Conservation (phyloP, 1,139 yeast species). For the Candida dubliniensis region DNA sequence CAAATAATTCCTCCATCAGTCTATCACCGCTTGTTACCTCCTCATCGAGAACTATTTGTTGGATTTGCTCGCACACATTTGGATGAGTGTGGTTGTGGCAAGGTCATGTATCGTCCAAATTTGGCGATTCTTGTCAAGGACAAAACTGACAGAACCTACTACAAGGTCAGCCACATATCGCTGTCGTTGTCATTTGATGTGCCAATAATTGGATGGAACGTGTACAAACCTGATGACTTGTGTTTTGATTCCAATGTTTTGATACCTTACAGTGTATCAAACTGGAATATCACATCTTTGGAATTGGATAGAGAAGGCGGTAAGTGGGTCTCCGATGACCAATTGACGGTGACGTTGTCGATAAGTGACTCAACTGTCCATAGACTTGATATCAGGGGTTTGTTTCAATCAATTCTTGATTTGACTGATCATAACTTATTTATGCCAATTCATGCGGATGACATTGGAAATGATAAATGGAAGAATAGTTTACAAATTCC, state of each 20-base stretch:
- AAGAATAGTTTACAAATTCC: conserved; percentile 5
- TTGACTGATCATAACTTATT: conserved; percentile 16
- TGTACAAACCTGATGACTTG: conserved; percentile 21
- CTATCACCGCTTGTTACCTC: conserved; percentile 14
- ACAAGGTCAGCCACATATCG: conserved; percentile 29
- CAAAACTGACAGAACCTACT: conserved; percentile 12
- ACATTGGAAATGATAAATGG: too few species aligned
- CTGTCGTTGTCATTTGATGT: conserved; percentile 40
- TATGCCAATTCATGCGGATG: conserved; percentile 11
- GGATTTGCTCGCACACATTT: conserved; percentile 52
- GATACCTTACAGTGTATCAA: conserved; percentile 37
- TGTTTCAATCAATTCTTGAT: conserved; percentile 24
- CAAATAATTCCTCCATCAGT: conserved; percentile 12
- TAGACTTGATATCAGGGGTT: conserved; percentile 30
- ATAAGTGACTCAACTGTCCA: conserved; percentile 38
- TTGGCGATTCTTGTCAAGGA: conserved; percentile 35
- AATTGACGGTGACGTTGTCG: conserved; percentile 32
- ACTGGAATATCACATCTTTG: conserved; percentile 22
- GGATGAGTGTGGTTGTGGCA: conserved; percentile 48
- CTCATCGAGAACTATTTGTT: conserved; percentile 47
- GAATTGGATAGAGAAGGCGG: conserved; percentile 11
- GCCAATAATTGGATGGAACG: conserved; percentile 37
- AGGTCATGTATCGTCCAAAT: conserved; percentile 48
- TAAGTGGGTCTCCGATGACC: conserved; percentile 22
- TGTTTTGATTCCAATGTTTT: conserved; percentile 25